Evolutionary conservation across 2,329 filamentous ascomycete genomes (phyloP).

Genomic region (Coniochaeta sp.): DNA sequence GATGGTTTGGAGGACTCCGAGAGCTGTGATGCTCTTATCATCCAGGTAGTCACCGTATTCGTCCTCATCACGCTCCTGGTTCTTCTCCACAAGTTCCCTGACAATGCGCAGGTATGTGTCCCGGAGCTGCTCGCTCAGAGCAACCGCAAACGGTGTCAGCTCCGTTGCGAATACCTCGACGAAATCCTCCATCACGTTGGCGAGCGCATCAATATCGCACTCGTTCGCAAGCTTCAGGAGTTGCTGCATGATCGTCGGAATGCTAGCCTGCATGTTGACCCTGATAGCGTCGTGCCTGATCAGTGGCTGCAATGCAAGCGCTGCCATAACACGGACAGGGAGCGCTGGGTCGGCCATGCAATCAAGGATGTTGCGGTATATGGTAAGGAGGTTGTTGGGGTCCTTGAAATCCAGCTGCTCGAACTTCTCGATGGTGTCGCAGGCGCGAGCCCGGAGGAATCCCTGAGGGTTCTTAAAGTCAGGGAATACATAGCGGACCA

Average conservation of each 20-base stretch:
- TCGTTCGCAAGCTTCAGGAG: conserved; percentile 95
- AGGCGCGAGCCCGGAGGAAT: conserved; percentile 88
- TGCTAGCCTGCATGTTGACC: conserved; percentile 93
- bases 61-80: conserved; percentile 69
- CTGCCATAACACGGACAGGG: conserved; percentile 88
- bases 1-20: conserved; percentile 95
- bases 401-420: conserved; percentile 97
- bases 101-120: conserved; percentile 96
- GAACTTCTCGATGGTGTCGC: conserved; percentile 96
- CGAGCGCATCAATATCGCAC: conserved; percentile 92
- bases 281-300: conserved; percentile 94
- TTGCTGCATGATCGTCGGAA: conserved; percentile 99
- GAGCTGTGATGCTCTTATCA: conserved; percentile 95
- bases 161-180: conserved; percentile 98
- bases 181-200: conserved; percentile 99
- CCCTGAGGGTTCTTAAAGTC: conserved; percentile 92
- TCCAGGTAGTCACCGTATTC: conserved; percentile 86
- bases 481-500: conserved; percentile 96
- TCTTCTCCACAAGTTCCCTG: conserved; percentile 82
- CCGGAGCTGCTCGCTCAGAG: conserved; percentile 87
- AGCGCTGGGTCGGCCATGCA: conserved; percentile 94
- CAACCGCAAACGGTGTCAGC: conserved; percentile 92
- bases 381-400: conserved; percentile 86
- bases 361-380: conserved; percentile 94
- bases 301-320: conserved; percentile 86